Evolutionary conservation across 164 flowering plant species (phyloP).

Genomic region (Taxillus chinensis): DNA sequence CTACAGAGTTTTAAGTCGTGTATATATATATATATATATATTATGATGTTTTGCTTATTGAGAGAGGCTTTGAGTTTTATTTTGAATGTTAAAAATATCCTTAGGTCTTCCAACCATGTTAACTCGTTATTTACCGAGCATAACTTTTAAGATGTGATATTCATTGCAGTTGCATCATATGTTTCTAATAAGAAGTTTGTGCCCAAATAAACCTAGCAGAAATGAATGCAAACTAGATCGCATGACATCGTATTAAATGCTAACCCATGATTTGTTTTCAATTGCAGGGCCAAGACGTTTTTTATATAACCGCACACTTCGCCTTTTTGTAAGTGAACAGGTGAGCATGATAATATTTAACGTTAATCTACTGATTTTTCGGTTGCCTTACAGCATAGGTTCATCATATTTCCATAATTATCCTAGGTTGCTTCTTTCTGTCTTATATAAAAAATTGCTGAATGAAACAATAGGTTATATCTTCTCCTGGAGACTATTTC

Average conservation of each 20-base stretch:
- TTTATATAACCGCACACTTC: constrained; percentile 42
- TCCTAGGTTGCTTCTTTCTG: too few species aligned
- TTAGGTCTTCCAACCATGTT: too few species aligned
- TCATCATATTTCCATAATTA: neutral
- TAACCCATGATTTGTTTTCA: neutral
- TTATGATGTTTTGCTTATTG: neutral
- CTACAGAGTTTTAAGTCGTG: neutral
- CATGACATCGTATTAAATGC: too few species aligned
- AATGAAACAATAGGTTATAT: too few species aligned
- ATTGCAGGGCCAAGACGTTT: constrained; percentile 66
- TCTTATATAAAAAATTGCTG: too few species aligned
- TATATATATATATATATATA: neutral
- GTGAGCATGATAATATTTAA: constrained; percentile 10
- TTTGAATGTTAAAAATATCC: neutral
- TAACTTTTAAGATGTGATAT: too few species aligned
- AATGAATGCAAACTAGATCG: too few species aligned
- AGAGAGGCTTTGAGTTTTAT: neutral
- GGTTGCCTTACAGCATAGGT: neutral
- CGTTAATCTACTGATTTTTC: neutral
- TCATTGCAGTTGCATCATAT: too few species aligned
- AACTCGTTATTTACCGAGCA: too few species aligned
- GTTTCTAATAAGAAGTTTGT: too few species aligned
- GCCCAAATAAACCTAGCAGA: too few species aligned
- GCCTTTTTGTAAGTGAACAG: constrained; percentile 36
- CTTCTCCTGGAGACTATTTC: neutral